Conservation (phyloP, 306 rosid species). For the Quercus dentata region DNA sequence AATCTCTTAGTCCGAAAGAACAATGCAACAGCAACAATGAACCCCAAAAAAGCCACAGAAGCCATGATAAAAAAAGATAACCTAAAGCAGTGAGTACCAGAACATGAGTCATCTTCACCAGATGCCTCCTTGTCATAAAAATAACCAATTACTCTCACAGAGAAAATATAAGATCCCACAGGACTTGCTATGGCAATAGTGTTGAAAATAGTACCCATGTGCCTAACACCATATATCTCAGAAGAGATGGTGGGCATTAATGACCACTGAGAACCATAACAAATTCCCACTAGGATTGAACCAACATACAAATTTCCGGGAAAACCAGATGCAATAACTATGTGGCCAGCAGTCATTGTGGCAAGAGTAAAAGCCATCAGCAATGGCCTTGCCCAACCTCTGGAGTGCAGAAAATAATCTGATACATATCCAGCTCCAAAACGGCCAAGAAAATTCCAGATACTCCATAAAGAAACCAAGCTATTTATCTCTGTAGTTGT, state of each 20-base stretch:
- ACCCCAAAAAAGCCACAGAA: slow-evolving; percentile 52
- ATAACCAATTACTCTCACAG: slow-evolving; percentile 81
- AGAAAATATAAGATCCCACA: slow-evolving; percentile 81
- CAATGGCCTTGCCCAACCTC: slow-evolving; percentile 77
- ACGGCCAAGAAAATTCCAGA: slow-evolving; percentile 96
- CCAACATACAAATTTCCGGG: slow-evolving; percentile 73
- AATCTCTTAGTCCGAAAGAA: slow-evolving; percentile 67
- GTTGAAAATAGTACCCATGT: slow-evolving; percentile 93
- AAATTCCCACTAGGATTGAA: slow-evolving; percentile 76
- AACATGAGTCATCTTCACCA: slow-evolving; percentile 40
- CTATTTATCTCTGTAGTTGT: slow-evolving; percentile 50
- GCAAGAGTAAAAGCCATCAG: slow-evolving; percentile 55
- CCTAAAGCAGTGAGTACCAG: slow-evolving; percentile 73
- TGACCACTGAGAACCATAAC: slow-evolving; percentile 93
- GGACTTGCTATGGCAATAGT: slow-evolving; percentile 83
- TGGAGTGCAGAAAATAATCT: slow-evolving; percentile 61
- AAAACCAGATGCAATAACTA: slow-evolving; percentile 63
- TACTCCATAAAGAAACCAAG: slow-evolving; percentile 86
- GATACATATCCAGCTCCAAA: slow-evolving; percentile 86
- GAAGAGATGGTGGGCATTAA: slow-evolving; percentile 88
- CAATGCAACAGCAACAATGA: slow-evolving; percentile 55
- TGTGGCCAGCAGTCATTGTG: slow-evolving; percentile 65
- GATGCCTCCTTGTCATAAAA: slow-evolving; percentile 64
- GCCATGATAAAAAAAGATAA: slow-evolving; percentile 72
- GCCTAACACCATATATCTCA: slow-evolving; percentile 84